A percentile compares a stretch with the other conserved stretches of the same genome.
Conservation (phyloP, 805 yeast genomes). For the Candida berthetii region DNA sequence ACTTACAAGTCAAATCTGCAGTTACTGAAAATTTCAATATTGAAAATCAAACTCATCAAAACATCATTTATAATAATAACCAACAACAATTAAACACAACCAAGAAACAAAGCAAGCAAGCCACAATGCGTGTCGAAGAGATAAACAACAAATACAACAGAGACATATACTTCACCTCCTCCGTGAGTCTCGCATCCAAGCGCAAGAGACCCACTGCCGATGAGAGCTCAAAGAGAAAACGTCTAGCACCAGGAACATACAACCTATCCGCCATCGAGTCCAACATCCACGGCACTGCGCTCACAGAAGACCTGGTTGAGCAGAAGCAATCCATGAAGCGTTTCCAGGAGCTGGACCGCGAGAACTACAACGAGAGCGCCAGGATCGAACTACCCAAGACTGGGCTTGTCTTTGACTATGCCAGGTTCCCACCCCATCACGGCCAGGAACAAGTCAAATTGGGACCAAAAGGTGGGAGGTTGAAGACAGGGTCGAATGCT, state of each 20-base stretch:
- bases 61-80: too few species aligned
- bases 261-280: conserved; percentile 19
- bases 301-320: conserved; percentile 21
- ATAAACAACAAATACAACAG: conserved; percentile 1
- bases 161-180: conserved; percentile 20
- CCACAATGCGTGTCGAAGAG: too few species aligned
- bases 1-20: too few species aligned
- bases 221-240: conserved; percentile 10
- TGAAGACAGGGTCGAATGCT: conserved; percentile 19
- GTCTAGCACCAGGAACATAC: conserved; percentile 21
- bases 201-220: conserved; percentile 3
- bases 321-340: conserved; percentile 30
- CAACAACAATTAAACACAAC: too few species aligned
- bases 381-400: conserved; percentile 32
- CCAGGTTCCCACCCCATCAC: conserved; percentile 1
- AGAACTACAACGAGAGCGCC: conserved; percentile 33
- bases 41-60: too few species aligned
- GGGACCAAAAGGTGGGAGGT: conserved; percentile 4
- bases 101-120: too few species aligned
- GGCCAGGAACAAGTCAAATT: not conserved
- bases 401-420: conserved; percentile 20
- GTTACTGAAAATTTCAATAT: too few species aligned
- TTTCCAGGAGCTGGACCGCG: conserved; percentile 34
- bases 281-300: conserved; percentile 19
- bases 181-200: conserved; percentile 15